Evolutionary conservation across 805 yeast genomes (phyloP), one percentile per base, ranked within the genome.

Genomic region (Blastobotrys terrestris): DNA sequence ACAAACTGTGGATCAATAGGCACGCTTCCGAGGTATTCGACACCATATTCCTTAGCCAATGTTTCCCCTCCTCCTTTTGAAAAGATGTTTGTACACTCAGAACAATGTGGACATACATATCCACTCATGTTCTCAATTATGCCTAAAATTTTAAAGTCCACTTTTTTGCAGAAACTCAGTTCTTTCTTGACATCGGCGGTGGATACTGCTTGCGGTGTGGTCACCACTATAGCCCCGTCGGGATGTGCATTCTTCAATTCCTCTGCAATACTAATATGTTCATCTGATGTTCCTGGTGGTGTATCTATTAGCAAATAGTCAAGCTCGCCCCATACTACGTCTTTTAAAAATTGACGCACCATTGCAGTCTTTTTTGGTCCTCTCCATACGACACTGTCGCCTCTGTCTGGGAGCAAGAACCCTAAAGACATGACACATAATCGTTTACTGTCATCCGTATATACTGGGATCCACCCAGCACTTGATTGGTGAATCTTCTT

Each of bases 231-330:
- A 0, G 97, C 97, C 0, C 98, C 98, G 61, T 89, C 96, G 1
- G 92, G 89, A 22, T 76, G 75, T 0, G 83, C 82, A 53, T 85
- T 71, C 35, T 63, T 65, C 42, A 94, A 74, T 67, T 90, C 95
- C 64, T 94, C 98, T 3, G 97, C 97, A 40, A 95, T 85, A 2
- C 97, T 90, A 40, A 94, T 94, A 67, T 94, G 99, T 67, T 94
- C 99, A 68, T 94, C 99, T 0, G 96, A 86, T 0, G 99, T 94
- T 0, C 99, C 99, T 0, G 99, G 99, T 0, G 99, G 99, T 0
- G 99, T 94, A 66, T 94, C 99, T 3, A 94, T 90, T 31, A 94
- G 70, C 52, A 92, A 70, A 64, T 87, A 92, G 52, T 88, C 81
- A 22, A 77, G 72, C 16, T 76, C 78, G 0, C 89, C 96, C 99